Conservation (phyloP, 2,329 filamentous ascomycete species). For the Simplicillium aogashimaense region DNA sequence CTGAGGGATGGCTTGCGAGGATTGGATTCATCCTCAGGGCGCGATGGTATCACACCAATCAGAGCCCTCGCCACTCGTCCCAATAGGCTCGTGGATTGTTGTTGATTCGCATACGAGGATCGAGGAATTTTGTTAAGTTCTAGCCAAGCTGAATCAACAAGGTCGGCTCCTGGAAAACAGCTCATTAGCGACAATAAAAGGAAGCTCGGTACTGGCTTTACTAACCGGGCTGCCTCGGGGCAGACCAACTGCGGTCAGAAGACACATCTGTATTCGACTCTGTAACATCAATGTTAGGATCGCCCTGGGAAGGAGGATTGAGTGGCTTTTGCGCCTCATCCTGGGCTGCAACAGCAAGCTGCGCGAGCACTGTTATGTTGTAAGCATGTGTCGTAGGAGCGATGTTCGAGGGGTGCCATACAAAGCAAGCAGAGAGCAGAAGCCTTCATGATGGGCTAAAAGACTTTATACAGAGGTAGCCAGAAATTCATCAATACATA, state of each 20-base stretch:
- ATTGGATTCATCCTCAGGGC: too few species aligned
- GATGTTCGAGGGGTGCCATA: conserved; percentile 19
- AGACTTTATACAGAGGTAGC: too few species aligned
- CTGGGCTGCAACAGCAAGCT: conserved; percentile 26
- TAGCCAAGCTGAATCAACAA: conserved; percentile 40
- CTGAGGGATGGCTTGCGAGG: conserved; percentile 8
- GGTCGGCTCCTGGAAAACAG: conserved; percentile 33
- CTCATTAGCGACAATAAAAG: conserved; percentile 8
- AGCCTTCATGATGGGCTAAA: too few species aligned
- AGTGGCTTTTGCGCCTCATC: conserved; percentile 29
- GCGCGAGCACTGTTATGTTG: conserved; percentile 32
- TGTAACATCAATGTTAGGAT: conserved; percentile 20
- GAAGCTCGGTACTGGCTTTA: background rate
- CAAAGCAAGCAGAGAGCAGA: conserved; percentile 28
- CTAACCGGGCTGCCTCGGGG: conserved; percentile 27
- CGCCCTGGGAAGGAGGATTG: conserved; percentile 17
- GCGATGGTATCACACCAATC: too few species aligned
- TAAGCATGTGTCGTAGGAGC: conserved; percentile 10
- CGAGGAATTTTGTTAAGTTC: conserved; percentile 40
- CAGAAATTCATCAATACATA: too few species aligned
- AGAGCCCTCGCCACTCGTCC: conserved; percentile 22
- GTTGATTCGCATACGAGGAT: conserved; percentile 31
- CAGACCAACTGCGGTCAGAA: conserved; percentile 15
- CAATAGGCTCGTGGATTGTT: conserved; percentile 33
- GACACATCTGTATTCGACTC: conserved; percentile 19